phyloP scores from a whole-genome alignment of 2,329 filamentous ascomycete species.

The Grosmannia clavigera region DNA sequence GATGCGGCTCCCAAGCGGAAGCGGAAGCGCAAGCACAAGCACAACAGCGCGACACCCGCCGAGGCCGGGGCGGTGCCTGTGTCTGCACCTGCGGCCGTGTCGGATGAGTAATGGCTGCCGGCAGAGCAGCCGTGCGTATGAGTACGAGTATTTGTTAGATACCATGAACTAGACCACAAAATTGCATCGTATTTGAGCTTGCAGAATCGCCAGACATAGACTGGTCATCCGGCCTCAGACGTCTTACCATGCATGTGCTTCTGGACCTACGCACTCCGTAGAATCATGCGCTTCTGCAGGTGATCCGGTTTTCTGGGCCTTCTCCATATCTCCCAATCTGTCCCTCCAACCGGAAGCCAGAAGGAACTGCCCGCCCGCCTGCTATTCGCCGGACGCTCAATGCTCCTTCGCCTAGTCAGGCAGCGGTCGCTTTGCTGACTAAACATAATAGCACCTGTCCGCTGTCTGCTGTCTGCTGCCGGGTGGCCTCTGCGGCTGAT shows the following conservation, averaged over 20 bases:
- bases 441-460: background rate
- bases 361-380: background rate
- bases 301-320: background rate
- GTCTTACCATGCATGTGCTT: no score
- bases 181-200: no score
- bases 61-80: background rate
- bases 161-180: no score
- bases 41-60: background rate
- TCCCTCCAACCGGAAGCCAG: background rate
- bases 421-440: background rate
- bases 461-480: background rate
- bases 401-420: background rate
- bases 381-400: background rate
- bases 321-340: background rate
- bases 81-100: background rate
- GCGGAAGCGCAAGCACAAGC: slow-evolving; percentile 15
- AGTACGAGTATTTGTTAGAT: no score
- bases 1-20: slow-evolving; percentile 13
- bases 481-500: background rate
- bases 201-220: no score
- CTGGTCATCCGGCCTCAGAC: no score
- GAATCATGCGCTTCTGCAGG: background rate
- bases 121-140: no score
- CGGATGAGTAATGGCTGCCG: background rate
- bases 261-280: background rate